phyloP scores from a whole-genome alignment of 805 yeast genomes.

The Lachancea quebecensis region DNA sequence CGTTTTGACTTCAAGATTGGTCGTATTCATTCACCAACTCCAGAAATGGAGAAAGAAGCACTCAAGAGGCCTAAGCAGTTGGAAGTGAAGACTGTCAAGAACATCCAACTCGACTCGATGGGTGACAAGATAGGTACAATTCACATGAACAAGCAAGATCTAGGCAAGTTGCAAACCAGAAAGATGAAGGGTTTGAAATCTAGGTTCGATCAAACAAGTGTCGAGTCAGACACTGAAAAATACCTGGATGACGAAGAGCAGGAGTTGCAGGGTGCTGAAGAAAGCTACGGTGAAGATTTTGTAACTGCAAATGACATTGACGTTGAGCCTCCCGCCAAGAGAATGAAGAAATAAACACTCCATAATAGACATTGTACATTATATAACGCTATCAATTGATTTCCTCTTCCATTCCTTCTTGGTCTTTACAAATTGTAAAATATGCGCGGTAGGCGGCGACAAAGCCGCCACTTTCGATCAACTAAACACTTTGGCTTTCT shows the following conservation, averaged over 20 bases:
- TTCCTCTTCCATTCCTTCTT: constrained; percentile 1
- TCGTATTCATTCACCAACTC: constrained; percentile 70
- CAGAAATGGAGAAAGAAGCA: constrained; percentile 91
- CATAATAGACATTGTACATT: constrained; percentile 4
- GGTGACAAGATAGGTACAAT: constrained; percentile 97
- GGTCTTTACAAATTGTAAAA: too few relatives aligned
- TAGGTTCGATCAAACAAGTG: constrained; percentile 64
- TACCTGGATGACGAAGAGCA: constrained; percentile 38
- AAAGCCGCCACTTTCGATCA: neutral
- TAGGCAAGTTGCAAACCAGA: constrained; percentile 85
- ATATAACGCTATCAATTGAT: neutral
- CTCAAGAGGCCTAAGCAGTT: constrained; percentile 71
- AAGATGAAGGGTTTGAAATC: constrained; percentile 97
- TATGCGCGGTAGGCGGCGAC: too few relatives aligned
- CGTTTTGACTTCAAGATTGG: constrained; percentile 90
- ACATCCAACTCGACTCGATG: constrained; percentile 75
- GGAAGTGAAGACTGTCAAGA: constrained; percentile 79
- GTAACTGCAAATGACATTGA: constrained; percentile 32
- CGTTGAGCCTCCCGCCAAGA: constrained; percentile 27
- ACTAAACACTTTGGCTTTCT: neutral
- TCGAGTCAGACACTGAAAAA: constrained; percentile 46
- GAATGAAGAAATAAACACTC: constrained; percentile 19
- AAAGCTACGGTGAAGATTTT: constrained; percentile 29
- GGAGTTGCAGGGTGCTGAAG: constrained; percentile 27
- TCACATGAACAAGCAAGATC: constrained; percentile 93